Conservation (phyloP, 495 filamentous ascomycete species). For the Aspergillus hancockii region DNA sequence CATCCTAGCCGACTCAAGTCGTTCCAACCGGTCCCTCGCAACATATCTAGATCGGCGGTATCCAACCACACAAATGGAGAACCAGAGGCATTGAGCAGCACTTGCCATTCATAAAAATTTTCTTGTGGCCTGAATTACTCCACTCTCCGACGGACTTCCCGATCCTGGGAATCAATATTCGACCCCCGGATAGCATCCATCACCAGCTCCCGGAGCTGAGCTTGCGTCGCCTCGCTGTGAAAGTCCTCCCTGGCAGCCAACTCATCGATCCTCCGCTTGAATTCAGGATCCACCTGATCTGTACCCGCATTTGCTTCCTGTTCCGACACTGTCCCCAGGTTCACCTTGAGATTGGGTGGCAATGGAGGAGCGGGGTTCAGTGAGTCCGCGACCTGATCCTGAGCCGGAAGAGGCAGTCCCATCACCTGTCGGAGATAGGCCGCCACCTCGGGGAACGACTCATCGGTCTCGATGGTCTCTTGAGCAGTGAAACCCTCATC, state of each 20-base stretch:
- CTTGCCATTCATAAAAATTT: neutral
- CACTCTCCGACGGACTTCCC: conserved; percentile 62
- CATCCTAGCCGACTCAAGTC: neutral
- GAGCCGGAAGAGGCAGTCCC: conserved; percentile 25
- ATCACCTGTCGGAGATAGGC: conserved; percentile 62
- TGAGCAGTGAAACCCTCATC: conserved; percentile 67
- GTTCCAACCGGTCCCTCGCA: neutral
- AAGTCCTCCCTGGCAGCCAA: conserved; percentile 73
- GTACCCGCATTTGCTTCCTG: conserved; percentile 49
- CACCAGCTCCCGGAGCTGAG: conserved; percentile 65
- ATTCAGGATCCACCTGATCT: conserved; percentile 64
- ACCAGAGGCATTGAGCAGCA: neutral
- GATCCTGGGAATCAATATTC: conserved; percentile 50
- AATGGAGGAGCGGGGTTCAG: conserved; percentile 52
- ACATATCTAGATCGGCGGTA: neutral
- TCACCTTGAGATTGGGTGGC: conserved; percentile 67
- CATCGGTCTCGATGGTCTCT: conserved; percentile 71
- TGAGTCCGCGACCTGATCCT: conserved; percentile 26
- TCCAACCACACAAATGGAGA: neutral
- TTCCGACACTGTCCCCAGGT: conserved; percentile 66
- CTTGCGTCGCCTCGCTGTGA: conserved; percentile 67
- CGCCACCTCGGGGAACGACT: conserved; percentile 66
- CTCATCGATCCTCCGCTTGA: conserved; percentile 74
- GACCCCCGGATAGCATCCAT: conserved; percentile 65
- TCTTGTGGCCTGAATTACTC: conserved; percentile 41